Conservation (phyloP, 768 basidiomycete genomes). For the Ramaria sp. region DNA sequence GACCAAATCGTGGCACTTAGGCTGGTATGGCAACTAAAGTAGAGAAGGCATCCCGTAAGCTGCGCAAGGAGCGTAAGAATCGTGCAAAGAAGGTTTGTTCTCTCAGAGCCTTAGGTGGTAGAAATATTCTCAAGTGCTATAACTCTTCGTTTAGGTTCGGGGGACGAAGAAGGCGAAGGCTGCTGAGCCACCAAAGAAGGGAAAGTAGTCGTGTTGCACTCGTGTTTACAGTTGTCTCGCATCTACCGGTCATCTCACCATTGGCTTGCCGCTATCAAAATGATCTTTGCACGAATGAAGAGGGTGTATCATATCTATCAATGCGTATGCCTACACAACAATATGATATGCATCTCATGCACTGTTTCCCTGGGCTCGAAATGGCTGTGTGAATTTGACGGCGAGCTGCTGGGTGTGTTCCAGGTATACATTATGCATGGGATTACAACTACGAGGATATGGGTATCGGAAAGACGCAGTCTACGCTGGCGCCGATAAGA, state of each 20-base stretch:
- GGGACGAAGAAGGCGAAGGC: slow-evolving; percentile 96
- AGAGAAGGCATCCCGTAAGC: slow-evolving; percentile 88
- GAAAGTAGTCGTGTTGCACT: slow-evolving; percentile 44
- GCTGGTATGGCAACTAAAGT: slow-evolving; percentile 64
- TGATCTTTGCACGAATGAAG: slow-evolving; percentile 5
- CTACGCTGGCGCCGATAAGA: not conserved
- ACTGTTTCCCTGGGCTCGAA: not conserved
- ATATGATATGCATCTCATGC: slow-evolving; percentile 12
- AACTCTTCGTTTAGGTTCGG: slow-evolving; percentile 49
- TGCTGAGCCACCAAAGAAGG: slow-evolving; percentile 84
- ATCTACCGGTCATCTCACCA: slow-evolving; percentile 5
- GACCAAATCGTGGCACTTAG: slow-evolving; percentile 24
- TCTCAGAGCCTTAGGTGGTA: not conserved
- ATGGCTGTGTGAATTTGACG: not conserved
- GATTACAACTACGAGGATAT: slow-evolving; percentile 2
- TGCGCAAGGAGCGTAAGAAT: slow-evolving; percentile 99
- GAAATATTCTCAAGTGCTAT: not conserved
- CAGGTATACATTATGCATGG: not conserved
- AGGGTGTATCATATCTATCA: slow-evolving; percentile 11
- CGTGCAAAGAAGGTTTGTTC: slow-evolving; percentile 89
- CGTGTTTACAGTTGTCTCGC: not conserved
- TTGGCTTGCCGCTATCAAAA: slow-evolving; percentile 8
- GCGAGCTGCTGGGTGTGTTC: not conserved
- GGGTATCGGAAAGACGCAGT: slow-evolving; percentile 2
- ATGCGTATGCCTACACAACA: slow-evolving; percentile 5